These are phyloP conservation scores for Niveomyces coronatus DNA, from an alignment of 2,329 filamentous ascomycete genomes.

Conservation along the genomic window DNA sequence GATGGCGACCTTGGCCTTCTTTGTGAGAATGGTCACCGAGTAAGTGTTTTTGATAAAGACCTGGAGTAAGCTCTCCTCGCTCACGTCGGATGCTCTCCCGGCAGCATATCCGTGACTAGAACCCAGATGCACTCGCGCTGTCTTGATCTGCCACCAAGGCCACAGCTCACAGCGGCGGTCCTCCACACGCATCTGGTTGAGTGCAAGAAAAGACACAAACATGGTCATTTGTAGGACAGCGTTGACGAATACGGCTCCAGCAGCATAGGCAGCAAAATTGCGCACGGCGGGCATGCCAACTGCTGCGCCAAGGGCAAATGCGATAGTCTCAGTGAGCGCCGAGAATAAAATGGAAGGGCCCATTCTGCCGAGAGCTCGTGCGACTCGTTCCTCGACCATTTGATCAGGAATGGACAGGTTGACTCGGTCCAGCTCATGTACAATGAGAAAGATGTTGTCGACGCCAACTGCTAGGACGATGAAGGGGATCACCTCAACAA, in stretches of 20 bases:
- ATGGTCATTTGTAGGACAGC: conserved; percentile 94
- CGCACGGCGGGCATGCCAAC: conserved; percentile 97
- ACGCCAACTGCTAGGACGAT: conserved; percentile 93
- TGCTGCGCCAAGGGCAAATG: conserved; percentile 84
- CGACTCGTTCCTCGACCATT: conserved; percentile 74
- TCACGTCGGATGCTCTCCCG: conserved; percentile 56
- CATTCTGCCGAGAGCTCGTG: conserved; percentile 86
- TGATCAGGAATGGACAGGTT: conserved; percentile 88
- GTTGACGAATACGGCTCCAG: conserved; percentile 93
- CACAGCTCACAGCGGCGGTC: conserved; percentile 83
- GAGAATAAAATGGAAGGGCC: conserved; percentile 94
- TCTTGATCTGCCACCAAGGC: conserved; percentile 74
- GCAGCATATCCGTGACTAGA: conserved; percentile 42
- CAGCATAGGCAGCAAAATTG: conserved; percentile 94
- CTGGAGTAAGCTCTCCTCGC: conserved; percentile 76
- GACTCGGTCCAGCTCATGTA: conserved; percentile 94
- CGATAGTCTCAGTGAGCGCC: conserved; percentile 86
- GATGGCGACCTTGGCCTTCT: conserved; percentile 67
- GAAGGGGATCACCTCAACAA: conserved; percentile 96
- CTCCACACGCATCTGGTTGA: conserved; percentile 88
- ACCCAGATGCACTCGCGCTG: conserved; percentile 57
- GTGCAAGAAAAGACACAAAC: conserved; percentile 82
- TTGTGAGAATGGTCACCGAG: conserved; percentile 69
- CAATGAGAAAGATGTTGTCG: conserved; percentile 97
- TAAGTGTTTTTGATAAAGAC: conserved; percentile 85